Conservation (phyloP, 139 green algal genomes). For the Marvania coccoides region DNA sequence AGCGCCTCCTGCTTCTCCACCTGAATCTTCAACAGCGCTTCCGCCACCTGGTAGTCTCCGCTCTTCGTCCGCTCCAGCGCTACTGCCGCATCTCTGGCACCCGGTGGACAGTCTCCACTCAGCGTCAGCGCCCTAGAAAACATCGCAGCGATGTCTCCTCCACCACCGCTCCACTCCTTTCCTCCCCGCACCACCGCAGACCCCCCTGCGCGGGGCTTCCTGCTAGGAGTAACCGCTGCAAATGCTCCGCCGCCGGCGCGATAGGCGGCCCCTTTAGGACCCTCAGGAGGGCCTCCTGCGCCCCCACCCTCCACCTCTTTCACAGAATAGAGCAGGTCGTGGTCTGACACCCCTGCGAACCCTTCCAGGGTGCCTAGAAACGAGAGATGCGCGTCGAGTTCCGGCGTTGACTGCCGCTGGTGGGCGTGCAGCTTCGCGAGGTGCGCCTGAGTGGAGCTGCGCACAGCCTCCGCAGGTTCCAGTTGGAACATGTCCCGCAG, state of each 20-base stretch:
- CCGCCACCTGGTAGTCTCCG: background rate
- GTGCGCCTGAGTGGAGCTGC: slow-evolving; percentile 53
- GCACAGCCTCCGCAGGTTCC: slow-evolving; percentile 36
- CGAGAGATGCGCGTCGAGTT: slow-evolving; percentile 41
- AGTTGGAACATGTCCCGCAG: slow-evolving; percentile 72
- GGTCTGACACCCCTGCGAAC: slow-evolving; percentile 64
- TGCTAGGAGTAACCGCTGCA: background rate
- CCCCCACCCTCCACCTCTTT: slow-evolving; percentile 24
- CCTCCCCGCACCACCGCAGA: background rate
- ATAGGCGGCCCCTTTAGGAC: too few relatives aligned
- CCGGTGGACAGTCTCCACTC: background rate
- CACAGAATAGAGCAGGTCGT: slow-evolving; percentile 71
- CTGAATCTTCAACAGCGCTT: background rate
- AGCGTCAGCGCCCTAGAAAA: slow-evolving; percentile 1
- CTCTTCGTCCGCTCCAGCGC: too few relatives aligned
- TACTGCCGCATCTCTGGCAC: too few relatives aligned
- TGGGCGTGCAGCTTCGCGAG: slow-evolving; percentile 56
- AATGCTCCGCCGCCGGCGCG: background rate
- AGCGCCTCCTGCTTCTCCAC: background rate
- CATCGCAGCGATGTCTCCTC: slow-evolving; percentile 6
- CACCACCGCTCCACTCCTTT: slow-evolving; percentile 2
- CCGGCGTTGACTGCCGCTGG: slow-evolving; percentile 31
- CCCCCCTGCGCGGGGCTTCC: background rate
- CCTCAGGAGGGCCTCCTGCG: too few relatives aligned
- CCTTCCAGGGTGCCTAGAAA: slow-evolving; percentile 26